phyloP scores from a whole-genome alignment of 1,284 basidiomycete species.

The Chiua sp. region DNA sequence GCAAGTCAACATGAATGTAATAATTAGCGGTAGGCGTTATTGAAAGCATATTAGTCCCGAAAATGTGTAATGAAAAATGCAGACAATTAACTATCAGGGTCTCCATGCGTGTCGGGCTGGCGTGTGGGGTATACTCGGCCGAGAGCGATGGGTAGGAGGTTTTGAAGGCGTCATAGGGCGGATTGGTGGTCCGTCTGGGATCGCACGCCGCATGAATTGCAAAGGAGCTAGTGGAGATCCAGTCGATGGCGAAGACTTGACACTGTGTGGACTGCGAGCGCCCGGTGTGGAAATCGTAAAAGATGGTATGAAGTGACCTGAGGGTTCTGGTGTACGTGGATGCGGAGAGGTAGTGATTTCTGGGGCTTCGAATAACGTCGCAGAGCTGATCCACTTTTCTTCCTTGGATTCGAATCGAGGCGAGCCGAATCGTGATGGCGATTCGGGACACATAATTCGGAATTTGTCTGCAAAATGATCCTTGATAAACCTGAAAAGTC shows the following conservation, averaged over 20 bases:
- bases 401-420: slow-evolving; percentile 51
- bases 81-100: slow-evolving; percentile 30
- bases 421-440: slow-evolving; percentile 50
- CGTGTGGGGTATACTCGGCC: slow-evolving; percentile 39
- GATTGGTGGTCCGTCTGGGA: slow-evolving; percentile 41
- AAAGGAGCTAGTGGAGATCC: slow-evolving; percentile 59
- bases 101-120: slow-evolving; percentile 43
- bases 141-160: slow-evolving; percentile 37
- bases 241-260: slow-evolving; percentile 50
- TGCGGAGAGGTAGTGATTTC: slow-evolving; percentile 52
- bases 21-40: slow-evolving; percentile 32
- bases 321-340: slow-evolving; percentile 74
- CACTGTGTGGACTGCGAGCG: slow-evolving; percentile 50
- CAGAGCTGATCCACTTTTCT: slow-evolving; percentile 85
- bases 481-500: slow-evolving; percentile 72
- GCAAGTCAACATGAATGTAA: slow-evolving; percentile 36
- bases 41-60: slow-evolving; percentile 20
- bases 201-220: slow-evolving; percentile 62
- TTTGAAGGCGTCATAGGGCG: slow-evolving; percentile 52
- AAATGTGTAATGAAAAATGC: slow-evolving; percentile 18
- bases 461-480: slow-evolving; percentile 86
- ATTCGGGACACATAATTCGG: slow-evolving; percentile 62
- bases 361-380: slow-evolving; percentile 63
- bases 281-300: slow-evolving; percentile 55
- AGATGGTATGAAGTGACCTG: slow-evolving; percentile 47